Percentiles rank a stretch among this genome's conserved stretches.
phyloP scores from a whole-genome alignment of 345 rosid genomes.

The Kernera saxatilis region DNA sequence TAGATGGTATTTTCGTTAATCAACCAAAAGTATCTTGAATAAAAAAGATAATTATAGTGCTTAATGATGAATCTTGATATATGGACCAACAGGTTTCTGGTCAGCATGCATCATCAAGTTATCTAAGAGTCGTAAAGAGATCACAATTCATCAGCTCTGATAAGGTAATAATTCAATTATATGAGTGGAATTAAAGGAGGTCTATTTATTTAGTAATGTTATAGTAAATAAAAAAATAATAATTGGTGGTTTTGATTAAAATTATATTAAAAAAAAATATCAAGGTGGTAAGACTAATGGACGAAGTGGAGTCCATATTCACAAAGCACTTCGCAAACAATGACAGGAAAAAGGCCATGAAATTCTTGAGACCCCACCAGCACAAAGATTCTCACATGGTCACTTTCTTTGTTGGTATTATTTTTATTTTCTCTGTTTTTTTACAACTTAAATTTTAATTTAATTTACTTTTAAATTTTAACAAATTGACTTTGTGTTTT shows the following conservation, averaged over 20 bases:
- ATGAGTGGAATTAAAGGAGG: neutral
- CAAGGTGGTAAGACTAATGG: conserved; percentile 87
- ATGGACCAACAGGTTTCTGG: conserved; percentile 59
- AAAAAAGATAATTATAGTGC: neutral
- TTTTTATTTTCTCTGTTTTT: neutral
- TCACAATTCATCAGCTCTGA: conserved; percentile 90
- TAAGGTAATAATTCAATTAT: conserved; percentile 78
- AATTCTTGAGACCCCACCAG: conserved; percentile 83
- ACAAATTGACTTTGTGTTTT: neutral
- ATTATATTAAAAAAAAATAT: neutral
- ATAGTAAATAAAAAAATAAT: neutral
- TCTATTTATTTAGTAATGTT: neutral
- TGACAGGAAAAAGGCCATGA: conserved; percentile 98
- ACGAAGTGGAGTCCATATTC: conserved; percentile 96
- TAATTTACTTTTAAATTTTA: neutral
- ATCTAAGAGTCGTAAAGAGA: conserved; percentile 78
- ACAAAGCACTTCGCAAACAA: conserved; percentile 92
- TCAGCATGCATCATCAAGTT: conserved; percentile 75
- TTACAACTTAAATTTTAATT: neutral
- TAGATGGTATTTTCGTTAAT: neutral
- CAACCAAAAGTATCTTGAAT: neutral
- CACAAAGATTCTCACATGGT: conserved; percentile 88
- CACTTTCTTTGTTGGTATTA: conserved; percentile 91
- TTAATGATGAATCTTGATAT: conserved; percentile 5
- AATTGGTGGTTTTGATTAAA: neutral